These are phyloP conservation scores for Suillus luteus DNA, from an alignment of 768 basidiomycete genomes.

Conservation along the genomic window DNA sequence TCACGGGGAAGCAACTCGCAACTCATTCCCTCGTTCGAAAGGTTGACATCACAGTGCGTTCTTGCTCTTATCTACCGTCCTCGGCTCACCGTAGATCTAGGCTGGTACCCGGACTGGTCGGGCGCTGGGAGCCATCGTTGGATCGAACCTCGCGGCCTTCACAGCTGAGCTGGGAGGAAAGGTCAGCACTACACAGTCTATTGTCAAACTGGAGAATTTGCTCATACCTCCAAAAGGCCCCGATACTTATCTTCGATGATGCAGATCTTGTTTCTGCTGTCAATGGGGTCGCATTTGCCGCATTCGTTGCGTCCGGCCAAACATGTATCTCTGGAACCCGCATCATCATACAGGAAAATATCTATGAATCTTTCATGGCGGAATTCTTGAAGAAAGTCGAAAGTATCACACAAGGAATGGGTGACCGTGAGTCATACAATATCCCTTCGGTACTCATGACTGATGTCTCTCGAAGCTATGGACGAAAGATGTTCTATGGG, in stretches of 20 bases:
- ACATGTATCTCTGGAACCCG: conserved; percentile 92
- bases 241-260: conserved; percentile 78
- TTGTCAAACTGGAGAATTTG: not conserved
- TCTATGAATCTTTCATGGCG: conserved; percentile 70
- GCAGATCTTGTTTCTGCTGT: conserved; percentile 73
- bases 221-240: conserved; percentile 51
- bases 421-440: conserved; percentile 59
- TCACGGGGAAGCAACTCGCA: conserved; percentile 65
- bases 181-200: conserved; percentile 36
- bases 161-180: conserved; percentile 90
- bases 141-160: conserved; percentile 69
- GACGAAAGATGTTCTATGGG: conserved; percentile 79
- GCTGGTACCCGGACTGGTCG: conserved; percentile 80
- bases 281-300: conserved; percentile 82
- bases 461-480: conserved; percentile 46
- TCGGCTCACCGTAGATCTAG: conserved; percentile 36
- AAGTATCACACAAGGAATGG: conserved; percentile 70
- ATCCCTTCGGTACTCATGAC: not conserved
- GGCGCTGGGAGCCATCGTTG: conserved; percentile 71
- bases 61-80: not conserved
- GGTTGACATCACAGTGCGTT: conserved; percentile 78
- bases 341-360: conserved; percentile 67
- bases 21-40: conserved; percentile 70
- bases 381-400: conserved; percentile 62
- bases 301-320: conserved; percentile 86